Evolutionary conservation across 805 yeast species (phyloP).

Genomic region (Nakazawaea populi): DNA sequence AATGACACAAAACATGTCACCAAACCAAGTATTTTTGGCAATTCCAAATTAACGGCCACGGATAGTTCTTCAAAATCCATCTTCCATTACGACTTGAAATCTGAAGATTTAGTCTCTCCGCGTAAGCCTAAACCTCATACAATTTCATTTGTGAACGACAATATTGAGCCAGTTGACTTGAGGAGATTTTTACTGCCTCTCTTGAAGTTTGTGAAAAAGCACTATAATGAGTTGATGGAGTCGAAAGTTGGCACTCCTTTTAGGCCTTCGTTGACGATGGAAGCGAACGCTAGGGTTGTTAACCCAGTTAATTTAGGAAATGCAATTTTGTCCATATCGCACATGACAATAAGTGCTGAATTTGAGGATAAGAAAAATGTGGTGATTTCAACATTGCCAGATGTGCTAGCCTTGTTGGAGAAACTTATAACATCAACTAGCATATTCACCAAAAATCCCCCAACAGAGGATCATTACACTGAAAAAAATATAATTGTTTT

Average conservation of each 20-base stretch:
- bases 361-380: slow-evolving; percentile 57
- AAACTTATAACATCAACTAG: slow-evolving; percentile 52
- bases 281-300: slow-evolving; percentile 55
- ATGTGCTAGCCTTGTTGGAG: slow-evolving; percentile 54
- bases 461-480: slow-evolving; percentile 14
- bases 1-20: background rate
- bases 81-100: slow-evolving; percentile 3
- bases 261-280: slow-evolving; percentile 37
- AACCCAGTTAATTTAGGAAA: slow-evolving; percentile 55
- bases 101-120: slow-evolving; percentile 2
- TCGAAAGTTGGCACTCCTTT: slow-evolving; percentile 31
- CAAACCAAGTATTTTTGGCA: slow-evolving; percentile 20
- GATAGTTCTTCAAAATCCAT: background rate
- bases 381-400: slow-evolving; percentile 50
- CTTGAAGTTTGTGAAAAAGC: background rate
- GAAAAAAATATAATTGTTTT: slow-evolving; percentile 41
- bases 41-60: slow-evolving; percentile 11
- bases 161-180: slow-evolving; percentile 7
- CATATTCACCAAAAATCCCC: slow-evolving; percentile 35
- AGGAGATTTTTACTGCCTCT: slow-evolving; percentile 2
- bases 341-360: slow-evolving; percentile 52
- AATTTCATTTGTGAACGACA: background rate
- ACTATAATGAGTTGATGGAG: slow-evolving; percentile 20
- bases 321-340: slow-evolving; percentile 55
- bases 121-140: background rate